Evolutionary conservation across 306 rosid species (phyloP), one percentile per base, ranked within the genome.

Genomic region (Vigna reflexopilosa): DNA sequence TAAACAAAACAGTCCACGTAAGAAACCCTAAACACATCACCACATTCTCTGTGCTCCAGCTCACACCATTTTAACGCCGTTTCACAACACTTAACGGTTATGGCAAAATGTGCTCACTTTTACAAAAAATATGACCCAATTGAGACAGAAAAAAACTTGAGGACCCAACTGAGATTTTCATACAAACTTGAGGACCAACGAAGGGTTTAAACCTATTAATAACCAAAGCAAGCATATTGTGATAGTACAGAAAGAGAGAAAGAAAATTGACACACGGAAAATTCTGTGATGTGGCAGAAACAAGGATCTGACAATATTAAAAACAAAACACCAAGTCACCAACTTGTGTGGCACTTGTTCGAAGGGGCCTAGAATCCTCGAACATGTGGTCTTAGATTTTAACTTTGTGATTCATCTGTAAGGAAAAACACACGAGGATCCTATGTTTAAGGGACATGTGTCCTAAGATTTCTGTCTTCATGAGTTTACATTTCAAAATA

Each of bases 211-310:
- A n/a, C n/a, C n/a, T 42, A 9, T 3, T 22, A 58, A 49, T 14
- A 44, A 15, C 19, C 45, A 26, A 64, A 50, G 28, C 42, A 36
- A 34, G 28, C 42, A 20, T 49, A 22, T 17, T 19, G 36, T 67
- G 66, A 40, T 38, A 71, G 51, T 47, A 50, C n/a, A 28, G 38
- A 67, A 38, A 48, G 51, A 77, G 51, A 67, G 76, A 74, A 50
- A 73, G 81, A 32, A 47, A 75, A 50, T 36, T 38, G 26, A 7
- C 48, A 77, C 75, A 77, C 52, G 74, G 24, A 59, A 73, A 76
- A 50, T 66, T 64, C 54, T 57, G 13, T 66, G 47, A 24, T 11
- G 26, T 68, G 57, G 67, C 49, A 44, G 19, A 44, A 36, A 22
- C 17, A 67, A 42, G 30, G 2, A 17, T 17, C 45, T 36, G 19